Conservation (phyloP, 495 filamentous ascomycete species). For the Cercophora newfieldiana region DNA sequence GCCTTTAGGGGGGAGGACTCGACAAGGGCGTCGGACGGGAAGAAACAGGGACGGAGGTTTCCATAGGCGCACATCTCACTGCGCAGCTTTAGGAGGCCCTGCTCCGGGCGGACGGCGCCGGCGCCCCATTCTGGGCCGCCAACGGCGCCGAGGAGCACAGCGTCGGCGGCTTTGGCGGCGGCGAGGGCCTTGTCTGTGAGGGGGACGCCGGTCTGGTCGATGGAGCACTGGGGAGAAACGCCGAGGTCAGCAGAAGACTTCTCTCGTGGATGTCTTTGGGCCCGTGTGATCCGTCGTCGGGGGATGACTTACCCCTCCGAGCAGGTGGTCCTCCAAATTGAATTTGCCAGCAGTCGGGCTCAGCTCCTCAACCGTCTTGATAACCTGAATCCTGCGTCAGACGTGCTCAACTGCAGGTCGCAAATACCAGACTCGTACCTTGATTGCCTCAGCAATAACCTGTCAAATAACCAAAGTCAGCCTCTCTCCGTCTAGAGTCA, state of each 20-base stretch:
- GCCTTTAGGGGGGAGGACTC: slow-evolving; percentile 86
- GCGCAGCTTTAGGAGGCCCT: slow-evolving; percentile 89
- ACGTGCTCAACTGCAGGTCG: no score
- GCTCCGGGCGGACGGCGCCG: slow-evolving; percentile 84
- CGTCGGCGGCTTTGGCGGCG: slow-evolving; percentile 87
- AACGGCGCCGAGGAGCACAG: slow-evolving; percentile 91
- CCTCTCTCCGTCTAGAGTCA: no score
- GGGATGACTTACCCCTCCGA: slow-evolving; percentile 78
- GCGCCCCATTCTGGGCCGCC: slow-evolving; percentile 95
- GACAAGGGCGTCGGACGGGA: slow-evolving; percentile 86
- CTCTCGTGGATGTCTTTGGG: no score
- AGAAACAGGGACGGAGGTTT: slow-evolving; percentile 96
- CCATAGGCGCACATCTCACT: slow-evolving; percentile 94
- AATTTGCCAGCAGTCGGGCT: slow-evolving; percentile 70
- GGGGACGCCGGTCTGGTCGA: slow-evolving; percentile 74
- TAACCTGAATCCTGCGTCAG: slow-evolving; percentile 58
- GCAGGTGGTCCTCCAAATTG: slow-evolving; percentile 86
- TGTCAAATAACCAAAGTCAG: no score
- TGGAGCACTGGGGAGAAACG: no score
- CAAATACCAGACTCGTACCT: slow-evolving; percentile 62
- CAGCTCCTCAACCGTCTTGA: slow-evolving; percentile 71
- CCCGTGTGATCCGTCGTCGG: slow-evolving; percentile 5
- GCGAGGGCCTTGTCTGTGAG: slow-evolving; percentile 82
- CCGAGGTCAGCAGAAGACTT: no score
- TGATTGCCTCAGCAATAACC: slow-evolving; percentile 71